Evolutionary conservation across 768 basidiomycete genomes (phyloP).

Genomic region (Crucibulum laeve): DNA sequence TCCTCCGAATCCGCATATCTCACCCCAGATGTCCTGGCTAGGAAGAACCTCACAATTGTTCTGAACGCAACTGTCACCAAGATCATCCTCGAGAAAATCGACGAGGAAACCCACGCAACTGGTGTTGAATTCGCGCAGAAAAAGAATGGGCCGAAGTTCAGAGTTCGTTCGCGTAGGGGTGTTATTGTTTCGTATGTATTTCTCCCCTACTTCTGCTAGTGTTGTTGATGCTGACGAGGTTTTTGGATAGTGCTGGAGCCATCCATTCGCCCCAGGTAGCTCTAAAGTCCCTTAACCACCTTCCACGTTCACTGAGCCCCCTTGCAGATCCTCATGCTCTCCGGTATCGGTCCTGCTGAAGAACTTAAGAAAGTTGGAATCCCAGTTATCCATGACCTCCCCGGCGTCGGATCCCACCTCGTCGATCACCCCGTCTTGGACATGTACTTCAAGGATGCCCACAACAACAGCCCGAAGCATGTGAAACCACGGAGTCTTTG

Average conservation of each 20-base stretch:
- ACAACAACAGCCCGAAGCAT: constrained; percentile 35
- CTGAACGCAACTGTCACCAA: constrained; percentile 53
- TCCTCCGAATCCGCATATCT: constrained; percentile 67
- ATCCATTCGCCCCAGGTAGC: constrained; percentile 58
- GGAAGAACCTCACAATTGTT: constrained; percentile 63
- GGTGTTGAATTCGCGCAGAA: constrained; percentile 47
- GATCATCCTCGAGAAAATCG: constrained; percentile 42
- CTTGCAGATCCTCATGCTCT: constrained; percentile 60
- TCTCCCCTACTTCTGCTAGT: background rate
- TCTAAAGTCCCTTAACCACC: no score
- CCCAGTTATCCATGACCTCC: constrained; percentile 55
- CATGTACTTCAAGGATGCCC: constrained; percentile 50
- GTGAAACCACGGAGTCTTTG: constrained; percentile 26
- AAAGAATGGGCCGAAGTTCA: constrained; percentile 21
- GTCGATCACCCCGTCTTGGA: constrained; percentile 66
- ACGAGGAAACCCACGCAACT: constrained; percentile 30
- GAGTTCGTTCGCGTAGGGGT: constrained; percentile 46
- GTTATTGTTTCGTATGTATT: constrained; percentile 49
- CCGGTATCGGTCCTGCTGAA: constrained; percentile 69
- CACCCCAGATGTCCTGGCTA: constrained; percentile 54
- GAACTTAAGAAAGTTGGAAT: constrained; percentile 54
- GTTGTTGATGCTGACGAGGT: background rate
- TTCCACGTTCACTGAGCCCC: background rate
- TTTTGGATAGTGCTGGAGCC: constrained; percentile 55
- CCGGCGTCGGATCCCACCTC: constrained; percentile 75